Conservation (phyloP, 345 rosid genomes). For the Sisymbrium altissimum region DNA sequence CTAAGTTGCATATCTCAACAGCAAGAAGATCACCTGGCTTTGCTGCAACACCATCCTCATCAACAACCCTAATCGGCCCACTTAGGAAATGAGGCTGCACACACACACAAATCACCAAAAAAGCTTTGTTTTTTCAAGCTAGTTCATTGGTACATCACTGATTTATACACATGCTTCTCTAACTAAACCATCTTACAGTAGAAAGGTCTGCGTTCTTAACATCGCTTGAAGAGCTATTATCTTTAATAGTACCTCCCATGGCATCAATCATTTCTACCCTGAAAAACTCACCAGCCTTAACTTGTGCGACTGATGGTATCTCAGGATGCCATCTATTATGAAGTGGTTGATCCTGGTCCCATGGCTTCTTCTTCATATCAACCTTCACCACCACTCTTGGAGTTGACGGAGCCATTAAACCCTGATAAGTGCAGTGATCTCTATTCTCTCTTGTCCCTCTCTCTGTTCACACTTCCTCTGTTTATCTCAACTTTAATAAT, state of each 20-base stretch:
- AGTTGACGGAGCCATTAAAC: conserved; percentile 55
- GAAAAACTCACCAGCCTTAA: conserved; percentile 48
- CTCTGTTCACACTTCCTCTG: neutral
- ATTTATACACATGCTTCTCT: neutral
- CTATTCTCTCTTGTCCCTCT: neutral
- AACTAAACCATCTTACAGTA: conserved; percentile 38
- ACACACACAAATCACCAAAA: conserved; percentile 13
- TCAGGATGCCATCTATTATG: conserved; percentile 87
- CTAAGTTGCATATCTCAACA: conserved; percentile 82
- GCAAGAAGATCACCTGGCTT: conserved; percentile 77
- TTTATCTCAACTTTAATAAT: neutral
- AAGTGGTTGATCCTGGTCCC: conserved; percentile 57
- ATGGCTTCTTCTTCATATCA: conserved; percentile 69
- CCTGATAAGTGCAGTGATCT: neutral
- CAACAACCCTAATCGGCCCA: conserved; percentile 69
- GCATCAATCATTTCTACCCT: conserved; percentile 67
- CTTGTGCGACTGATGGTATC: conserved; percentile 51
- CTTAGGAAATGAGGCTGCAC: conserved; percentile 71
- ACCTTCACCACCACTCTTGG: conserved; percentile 54
- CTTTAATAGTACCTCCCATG: conserved; percentile 65
- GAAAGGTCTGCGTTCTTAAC: conserved; percentile 50
- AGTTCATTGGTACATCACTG: neutral
- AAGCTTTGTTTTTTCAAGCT: neutral
- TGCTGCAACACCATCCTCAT: conserved; percentile 62
- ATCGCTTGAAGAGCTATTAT: conserved; percentile 55